Percentiles rank a stretch among this genome's conserved stretches.
Evolutionary conservation across 2,329 filamentous ascomycete genomes (phyloP).

Genomic region (Fusarium paranaense): DNA sequence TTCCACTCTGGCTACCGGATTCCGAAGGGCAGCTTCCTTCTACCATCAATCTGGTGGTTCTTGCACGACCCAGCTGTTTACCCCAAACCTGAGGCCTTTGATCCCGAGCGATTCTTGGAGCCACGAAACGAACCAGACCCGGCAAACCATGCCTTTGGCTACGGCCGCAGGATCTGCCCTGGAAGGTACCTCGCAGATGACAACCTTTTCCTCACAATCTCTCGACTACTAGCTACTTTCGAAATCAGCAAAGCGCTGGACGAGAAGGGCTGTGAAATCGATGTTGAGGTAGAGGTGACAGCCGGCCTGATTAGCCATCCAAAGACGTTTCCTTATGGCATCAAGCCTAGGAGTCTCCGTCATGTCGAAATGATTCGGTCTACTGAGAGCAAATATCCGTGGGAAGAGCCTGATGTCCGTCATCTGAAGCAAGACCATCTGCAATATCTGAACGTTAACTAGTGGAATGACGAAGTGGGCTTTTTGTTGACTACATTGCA

Average conservation of each 20-base stretch:
- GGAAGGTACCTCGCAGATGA: slow-evolving; percentile 49
- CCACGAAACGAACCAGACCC: slow-evolving; percentile 49
- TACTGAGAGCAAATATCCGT: slow-evolving; percentile 34
- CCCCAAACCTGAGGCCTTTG: slow-evolving; percentile 51
- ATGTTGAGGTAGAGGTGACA: slow-evolving; percentile 24
- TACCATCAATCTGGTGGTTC: slow-evolving; percentile 41
- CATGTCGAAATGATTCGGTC: slow-evolving; percentile 31
- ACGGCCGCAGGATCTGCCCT: slow-evolving; percentile 51
- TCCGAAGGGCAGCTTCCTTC: slow-evolving; percentile 43
- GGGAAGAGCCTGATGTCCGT: slow-evolving; percentile 39
- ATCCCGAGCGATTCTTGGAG: slow-evolving; percentile 49
- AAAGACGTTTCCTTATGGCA: slow-evolving; percentile 25
- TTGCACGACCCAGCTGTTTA: slow-evolving; percentile 75
- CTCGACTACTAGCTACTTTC: slow-evolving; percentile 60
- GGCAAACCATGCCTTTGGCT: slow-evolving; percentile 46
- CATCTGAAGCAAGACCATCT: slow-evolving; percentile 5
- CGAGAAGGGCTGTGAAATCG: slow-evolving; percentile 28
- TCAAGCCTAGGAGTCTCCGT: slow-evolving; percentile 30
- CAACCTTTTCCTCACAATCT: slow-evolving; percentile 50
- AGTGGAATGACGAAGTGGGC: neutral
- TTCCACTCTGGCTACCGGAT: slow-evolving; percentile 42
- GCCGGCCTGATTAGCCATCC: slow-evolving; percentile 36
- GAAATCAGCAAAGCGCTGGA: slow-evolving; percentile 48
- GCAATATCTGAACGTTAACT: neutral
- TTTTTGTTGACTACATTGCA: neutral